A percentile compares a stretch with the other conserved stretches of the same genome.
Conservation (phyloP, 163 green algal species). For the Volvox carteri region DNA sequence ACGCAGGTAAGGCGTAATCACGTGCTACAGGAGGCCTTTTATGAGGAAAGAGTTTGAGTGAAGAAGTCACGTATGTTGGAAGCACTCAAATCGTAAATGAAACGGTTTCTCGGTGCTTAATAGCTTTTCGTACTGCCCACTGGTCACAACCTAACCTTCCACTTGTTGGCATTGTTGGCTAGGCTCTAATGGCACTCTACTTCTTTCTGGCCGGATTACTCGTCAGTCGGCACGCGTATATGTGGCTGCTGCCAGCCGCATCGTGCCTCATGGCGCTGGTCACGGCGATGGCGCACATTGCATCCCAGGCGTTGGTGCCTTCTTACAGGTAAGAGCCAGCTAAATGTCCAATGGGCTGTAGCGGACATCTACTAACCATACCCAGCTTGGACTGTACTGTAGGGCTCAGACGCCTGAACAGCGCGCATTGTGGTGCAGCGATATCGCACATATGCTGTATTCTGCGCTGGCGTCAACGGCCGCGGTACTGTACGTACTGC, state of each 20-base stretch:
- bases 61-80: too few species aligned
- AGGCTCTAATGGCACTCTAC: conserved; percentile 86
- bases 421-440: conserved; percentile 69
- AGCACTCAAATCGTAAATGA: too few species aligned
- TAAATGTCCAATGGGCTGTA: too few species aligned
- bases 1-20: conserved; percentile 71
- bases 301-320: conserved; percentile 47
- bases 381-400: too few species aligned
- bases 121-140: too few species aligned
- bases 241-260: conserved; percentile 74
- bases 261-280: conserved; percentile 30
- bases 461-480: conserved; percentile 40
- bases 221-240: conserved; percentile 73
- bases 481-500: conserved; percentile 47
- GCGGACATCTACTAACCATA: too few species aligned
- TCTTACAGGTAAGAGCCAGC: conserved; percentile 61
- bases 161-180: too few species aligned
- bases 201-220: conserved; percentile 87
- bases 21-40: too few species aligned
- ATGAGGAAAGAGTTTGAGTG: too few species aligned
- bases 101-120: too few species aligned
- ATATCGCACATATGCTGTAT: conserved; percentile 76
- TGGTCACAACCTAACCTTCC: too few species aligned
- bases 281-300: conserved; percentile 28
- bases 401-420: conserved; percentile 54